A percentile compares a stretch with the other conserved stretches of the same genome.
These are phyloP conservation scores for Casaregolazyma suthepensis DNA, from an alignment of 1,139 yeast species.

Conservation along the genomic window DNA sequence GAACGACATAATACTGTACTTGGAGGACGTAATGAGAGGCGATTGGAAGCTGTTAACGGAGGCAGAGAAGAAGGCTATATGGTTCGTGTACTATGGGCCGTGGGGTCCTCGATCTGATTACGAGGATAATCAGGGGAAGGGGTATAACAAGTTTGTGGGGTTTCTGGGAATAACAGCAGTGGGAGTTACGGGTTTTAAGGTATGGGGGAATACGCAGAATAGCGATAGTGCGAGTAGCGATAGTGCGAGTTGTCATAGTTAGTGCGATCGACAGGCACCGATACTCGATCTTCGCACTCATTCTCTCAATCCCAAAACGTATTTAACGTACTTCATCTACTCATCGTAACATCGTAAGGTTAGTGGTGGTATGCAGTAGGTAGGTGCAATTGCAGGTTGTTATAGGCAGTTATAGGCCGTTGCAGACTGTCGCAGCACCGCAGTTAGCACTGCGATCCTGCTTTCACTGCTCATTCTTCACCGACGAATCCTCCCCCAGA, in stretches of 20 bases:
- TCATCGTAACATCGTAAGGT: neutral
- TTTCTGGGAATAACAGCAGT: conserved; percentile 19
- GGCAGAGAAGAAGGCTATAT: conserved; percentile 35
- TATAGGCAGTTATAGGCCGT: no score
- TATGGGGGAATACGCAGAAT: no score
- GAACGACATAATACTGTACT: conserved; percentile 40
- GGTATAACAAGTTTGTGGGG: conserved; percentile 26
- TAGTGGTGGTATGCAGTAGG: no score
- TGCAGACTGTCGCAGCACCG: no score
- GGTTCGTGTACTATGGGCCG: conserved; percentile 34
- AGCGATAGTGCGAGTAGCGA: no score
- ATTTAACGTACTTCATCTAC: neutral
- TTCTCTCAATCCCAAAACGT: neutral
- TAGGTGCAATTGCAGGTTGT: no score
- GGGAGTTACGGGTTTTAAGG: conserved; percentile 29
- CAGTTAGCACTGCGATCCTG: neutral
- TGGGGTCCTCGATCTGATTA: conserved; percentile 35
- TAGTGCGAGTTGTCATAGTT: no score
- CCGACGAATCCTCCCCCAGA: conserved; percentile 4
- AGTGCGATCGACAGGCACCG: no score
- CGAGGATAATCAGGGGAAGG: conserved; percentile 23
- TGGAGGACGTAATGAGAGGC: conserved; percentile 40
- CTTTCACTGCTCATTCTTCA: conserved; percentile 12
- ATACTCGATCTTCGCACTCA: no score
- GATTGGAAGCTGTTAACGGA: conserved; percentile 35